These are phyloP conservation scores for Saccharomyces hybrid DNA, from an alignment of 1,139 yeast genomes.

Conservation along the genomic window DNA sequence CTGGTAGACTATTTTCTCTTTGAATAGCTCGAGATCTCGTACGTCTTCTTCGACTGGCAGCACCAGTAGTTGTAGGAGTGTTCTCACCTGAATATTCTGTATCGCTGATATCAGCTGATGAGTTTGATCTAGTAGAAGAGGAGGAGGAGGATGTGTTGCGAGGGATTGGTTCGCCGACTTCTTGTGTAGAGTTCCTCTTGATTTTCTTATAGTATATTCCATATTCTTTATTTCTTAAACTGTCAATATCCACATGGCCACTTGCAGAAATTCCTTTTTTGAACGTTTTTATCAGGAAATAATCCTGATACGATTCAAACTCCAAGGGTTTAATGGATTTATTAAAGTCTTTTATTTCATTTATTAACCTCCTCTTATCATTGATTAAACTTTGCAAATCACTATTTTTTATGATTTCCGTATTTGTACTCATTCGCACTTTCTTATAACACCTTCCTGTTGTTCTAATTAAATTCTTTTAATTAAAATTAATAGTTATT, in stretches of 20 bases:
- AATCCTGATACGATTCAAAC: conserved; percentile 31
- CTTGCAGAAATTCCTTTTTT: conserved; percentile 30
- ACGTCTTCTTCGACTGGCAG: not conserved
- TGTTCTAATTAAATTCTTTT: not conserved
- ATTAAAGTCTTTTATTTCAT: conserved; percentile 15
- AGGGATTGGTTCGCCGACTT: not conserved
- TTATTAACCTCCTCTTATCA: conserved; percentile 10
- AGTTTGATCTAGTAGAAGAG: not conserved
- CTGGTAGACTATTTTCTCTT: not conserved
- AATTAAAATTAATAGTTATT: too few species aligned
- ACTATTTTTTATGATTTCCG: conserved; percentile 5
- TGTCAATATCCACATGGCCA: conserved; percentile 28
- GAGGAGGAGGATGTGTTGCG: not conserved
- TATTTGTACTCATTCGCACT: not conserved
- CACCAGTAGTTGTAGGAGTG: not conserved
- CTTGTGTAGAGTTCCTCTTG: conserved; percentile 3
- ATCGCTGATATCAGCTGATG: not conserved
- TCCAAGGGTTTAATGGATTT: conserved; percentile 22
- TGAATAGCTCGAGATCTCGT: conserved; percentile 1
- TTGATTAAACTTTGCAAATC: not conserved
- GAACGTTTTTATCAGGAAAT: conserved; percentile 24
- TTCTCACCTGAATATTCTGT: not conserved
- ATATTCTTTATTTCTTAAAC: conserved; percentile 23
- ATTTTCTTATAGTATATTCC: conserved; percentile 24
- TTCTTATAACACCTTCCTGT: not conserved